A percentile compares a stretch with the other conserved stretches of the same genome.
Conservation (phyloP, 2,329 filamentous ascomycete species). For the Colletotrichum gloeosporioides region DNA sequence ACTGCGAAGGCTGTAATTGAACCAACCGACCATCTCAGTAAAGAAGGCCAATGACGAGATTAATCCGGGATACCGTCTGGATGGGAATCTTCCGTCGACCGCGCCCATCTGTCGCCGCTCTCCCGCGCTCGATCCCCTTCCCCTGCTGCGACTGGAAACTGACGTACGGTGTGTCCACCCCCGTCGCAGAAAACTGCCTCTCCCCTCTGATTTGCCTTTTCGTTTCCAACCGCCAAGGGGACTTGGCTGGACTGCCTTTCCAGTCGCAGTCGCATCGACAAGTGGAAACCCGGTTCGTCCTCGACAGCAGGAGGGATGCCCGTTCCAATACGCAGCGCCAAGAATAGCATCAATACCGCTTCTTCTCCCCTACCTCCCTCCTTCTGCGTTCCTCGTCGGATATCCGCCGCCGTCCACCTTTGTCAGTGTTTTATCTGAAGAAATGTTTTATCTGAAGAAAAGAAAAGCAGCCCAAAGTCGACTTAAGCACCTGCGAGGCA, state of each 20-base stretch:
- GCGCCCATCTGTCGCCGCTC: not conserved
- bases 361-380: not conserved
- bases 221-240: constrained; percentile 1
- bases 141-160: not conserved
- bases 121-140: constrained; percentile 6
- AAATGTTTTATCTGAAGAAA: constrained; percentile 11
- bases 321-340: not conserved
- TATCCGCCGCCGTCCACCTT: not conserved
- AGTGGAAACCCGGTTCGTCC: not conserved
- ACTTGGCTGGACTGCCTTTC: not conserved
- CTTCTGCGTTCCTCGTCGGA: not conserved
- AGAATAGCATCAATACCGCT: constrained; percentile 9
- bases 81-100: not conserved
- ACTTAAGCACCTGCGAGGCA: not conserved
- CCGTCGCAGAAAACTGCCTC: not conserved
- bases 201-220: not conserved
- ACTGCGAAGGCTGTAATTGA: not conserved
- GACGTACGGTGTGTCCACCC: not conserved
- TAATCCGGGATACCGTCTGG: not conserved
- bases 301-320: not conserved
- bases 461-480: not conserved
- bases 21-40: not conserved
- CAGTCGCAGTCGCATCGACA: not conserved
- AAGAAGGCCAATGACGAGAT: not conserved
- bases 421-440: constrained; percentile 15